Conservation (phyloP, 768 basidiomycete genomes). For the Porphyrellus cyaneotinctus region DNA sequence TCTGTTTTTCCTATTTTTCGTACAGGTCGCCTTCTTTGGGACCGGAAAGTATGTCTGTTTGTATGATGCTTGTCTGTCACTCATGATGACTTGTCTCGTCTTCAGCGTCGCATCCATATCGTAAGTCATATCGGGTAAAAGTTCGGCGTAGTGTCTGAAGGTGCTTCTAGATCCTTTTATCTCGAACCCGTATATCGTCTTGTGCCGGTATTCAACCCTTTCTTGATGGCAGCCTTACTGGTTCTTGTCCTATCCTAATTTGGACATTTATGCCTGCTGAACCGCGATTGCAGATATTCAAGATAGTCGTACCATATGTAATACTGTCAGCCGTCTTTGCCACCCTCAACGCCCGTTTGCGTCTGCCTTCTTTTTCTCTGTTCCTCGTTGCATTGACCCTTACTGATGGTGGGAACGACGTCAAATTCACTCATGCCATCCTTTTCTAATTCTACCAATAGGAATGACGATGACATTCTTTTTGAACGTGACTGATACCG, state of each 20-base stretch:
- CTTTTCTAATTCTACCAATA: conserved; percentile 23
- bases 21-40: conserved; percentile 84
- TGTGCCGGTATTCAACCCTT: conserved; percentile 81
- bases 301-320: conserved; percentile 77
- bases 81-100: neutral
- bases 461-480: conserved; percentile 85
- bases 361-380: conserved; percentile 74
- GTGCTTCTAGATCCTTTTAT: conserved; percentile 62
- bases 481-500: conserved; percentile 76
- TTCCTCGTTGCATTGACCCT: conserved; percentile 74
- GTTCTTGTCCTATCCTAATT: conserved; percentile 33
- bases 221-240: conserved; percentile 72
- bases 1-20: conserved; percentile 80
- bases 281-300: conserved; percentile 54
- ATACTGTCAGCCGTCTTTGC: conserved; percentile 69
- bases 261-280: conserved; percentile 3
- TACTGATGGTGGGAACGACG: conserved; percentile 8
- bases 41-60: conserved; percentile 64
- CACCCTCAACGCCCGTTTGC: conserved; percentile 59
- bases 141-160: neutral
- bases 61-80: neutral
- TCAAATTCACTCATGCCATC: neutral
- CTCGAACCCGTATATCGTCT: conserved; percentile 84
- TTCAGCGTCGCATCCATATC: conserved; percentile 78
- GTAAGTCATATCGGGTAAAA: conserved; percentile 36